Percentiles rank a stretch among this genome's conserved stretches.
These are phyloP conservation scores for Corinectria fuckeliana DNA, from an alignment of 2,329 filamentous ascomycete species.

Conservation along the genomic window DNA sequence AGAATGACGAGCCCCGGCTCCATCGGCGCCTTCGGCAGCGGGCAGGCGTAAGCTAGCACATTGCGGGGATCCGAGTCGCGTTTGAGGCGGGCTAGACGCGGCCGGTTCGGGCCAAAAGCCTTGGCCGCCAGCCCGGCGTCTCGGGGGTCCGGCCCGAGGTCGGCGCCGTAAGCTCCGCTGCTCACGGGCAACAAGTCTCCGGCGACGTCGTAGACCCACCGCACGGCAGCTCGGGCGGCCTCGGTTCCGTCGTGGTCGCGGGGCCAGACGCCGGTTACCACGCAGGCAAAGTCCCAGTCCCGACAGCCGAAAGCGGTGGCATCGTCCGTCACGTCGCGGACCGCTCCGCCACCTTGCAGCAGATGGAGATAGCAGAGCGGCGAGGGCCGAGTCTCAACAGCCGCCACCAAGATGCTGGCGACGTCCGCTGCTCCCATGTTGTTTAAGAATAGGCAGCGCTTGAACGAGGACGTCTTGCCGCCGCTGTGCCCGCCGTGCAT, in stretches of 20 bases:
- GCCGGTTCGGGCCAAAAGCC: conserved; percentile 64
- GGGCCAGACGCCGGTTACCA: conserved; percentile 67
- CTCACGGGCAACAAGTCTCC: conserved; percentile 55
- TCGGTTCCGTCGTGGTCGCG: conserved; percentile 57
- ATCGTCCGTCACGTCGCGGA: conserved; percentile 50
- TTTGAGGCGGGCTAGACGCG: conserved; percentile 60
- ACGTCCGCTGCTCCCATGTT: conserved; percentile 47
- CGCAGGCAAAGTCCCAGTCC: conserved; percentile 69
- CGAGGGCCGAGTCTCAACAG: conserved; percentile 56
- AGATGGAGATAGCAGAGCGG: conserved; percentile 67
- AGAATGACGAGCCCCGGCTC: conserved; percentile 60
- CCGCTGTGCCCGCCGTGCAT: conserved; percentile 66
- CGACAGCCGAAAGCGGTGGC: conserved; percentile 67
- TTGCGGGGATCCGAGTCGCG: conserved; percentile 53
- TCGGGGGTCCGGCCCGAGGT: conserved; percentile 68
- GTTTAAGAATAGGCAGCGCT: conserved; percentile 67
- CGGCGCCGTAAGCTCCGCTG: conserved; percentile 62
- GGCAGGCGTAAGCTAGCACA: conserved; percentile 62
- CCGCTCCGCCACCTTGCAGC: conserved; percentile 63
- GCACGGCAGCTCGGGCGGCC: conserved; percentile 44
- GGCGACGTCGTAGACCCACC: conserved; percentile 64
- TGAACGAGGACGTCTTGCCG: conserved; percentile 68
- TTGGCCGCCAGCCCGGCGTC: conserved; percentile 56
- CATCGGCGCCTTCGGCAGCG: conserved; percentile 49
- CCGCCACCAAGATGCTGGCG: conserved; percentile 47